Conservation (phyloP, 805 yeast species). For the Osmozyma mogii region DNA sequence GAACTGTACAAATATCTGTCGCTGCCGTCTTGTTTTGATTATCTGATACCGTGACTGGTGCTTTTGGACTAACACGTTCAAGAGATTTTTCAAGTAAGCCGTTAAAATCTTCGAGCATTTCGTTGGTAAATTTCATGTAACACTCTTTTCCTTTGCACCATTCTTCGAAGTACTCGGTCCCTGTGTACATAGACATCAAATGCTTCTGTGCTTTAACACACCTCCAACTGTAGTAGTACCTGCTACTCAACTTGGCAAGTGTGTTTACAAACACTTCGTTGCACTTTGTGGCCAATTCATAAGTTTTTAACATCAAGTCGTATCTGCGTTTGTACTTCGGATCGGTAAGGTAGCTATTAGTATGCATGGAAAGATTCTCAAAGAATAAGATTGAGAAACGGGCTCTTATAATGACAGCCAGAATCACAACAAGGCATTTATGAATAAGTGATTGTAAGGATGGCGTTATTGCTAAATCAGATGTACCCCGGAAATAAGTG, state of each 20-base stretch:
- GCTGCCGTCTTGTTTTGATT: slow-evolving; percentile 3
- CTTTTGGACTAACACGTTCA: slow-evolving; percentile 2
- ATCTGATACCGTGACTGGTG: too few relatives aligned
- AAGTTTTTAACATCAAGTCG: slow-evolving; percentile 8
- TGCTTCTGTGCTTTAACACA: slow-evolving; percentile 10
- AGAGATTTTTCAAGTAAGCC: slow-evolving; percentile 5
- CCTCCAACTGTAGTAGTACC: slow-evolving; percentile 15
- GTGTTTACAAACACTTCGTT: slow-evolving; percentile 5
- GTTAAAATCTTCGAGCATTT: slow-evolving; percentile 11
- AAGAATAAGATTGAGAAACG: slow-evolving; percentile 7
- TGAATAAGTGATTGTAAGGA: not conserved
- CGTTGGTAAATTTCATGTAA: slow-evolving; percentile 6
- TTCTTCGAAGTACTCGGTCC: slow-evolving; percentile 9
- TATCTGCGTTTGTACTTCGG: slow-evolving; percentile 6
- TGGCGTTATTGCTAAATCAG: not conserved
- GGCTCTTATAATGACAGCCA: not conserved
- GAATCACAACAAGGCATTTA: not conserved
- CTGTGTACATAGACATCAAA: slow-evolving; percentile 6
- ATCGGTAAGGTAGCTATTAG: slow-evolving; percentile 2
- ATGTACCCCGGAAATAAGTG: not conserved
- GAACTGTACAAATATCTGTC: too few relatives aligned
- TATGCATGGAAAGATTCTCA: slow-evolving; percentile 7
- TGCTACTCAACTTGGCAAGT: slow-evolving; percentile 8
- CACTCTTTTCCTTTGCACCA: slow-evolving; percentile 12
- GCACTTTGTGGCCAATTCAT: slow-evolving; percentile 8